Base-by-base conservation (phyloP, 2,329 filamentous ascomycete species). In the Hyphodiscus sp. region DNA sequence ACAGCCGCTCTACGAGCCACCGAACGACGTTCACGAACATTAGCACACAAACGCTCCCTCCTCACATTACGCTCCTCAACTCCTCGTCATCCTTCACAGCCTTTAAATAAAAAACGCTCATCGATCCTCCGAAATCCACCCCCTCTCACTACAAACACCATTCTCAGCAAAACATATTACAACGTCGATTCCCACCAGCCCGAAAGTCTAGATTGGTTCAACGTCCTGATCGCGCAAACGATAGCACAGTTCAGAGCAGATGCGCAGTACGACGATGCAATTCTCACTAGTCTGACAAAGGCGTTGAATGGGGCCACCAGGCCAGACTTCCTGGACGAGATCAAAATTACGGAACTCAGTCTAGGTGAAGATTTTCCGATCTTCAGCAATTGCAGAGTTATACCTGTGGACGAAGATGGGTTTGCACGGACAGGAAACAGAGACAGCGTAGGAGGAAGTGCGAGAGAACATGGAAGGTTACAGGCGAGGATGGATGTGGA, bases 401-500 rank as follows among this genome's bases (percentile, higher is more conserved):
- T 96, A 56, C 90, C 91, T 1, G 89, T 96, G 0, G 86, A 89
- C 63, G 88, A 92, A 62, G 86, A 91, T 69, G 87, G 86, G 1
- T 70, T 85, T 38, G 73, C 85, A 38, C 77, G 75, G 18, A 54
- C 50, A n/a, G 63, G 58, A 13, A 54, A 55, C 42, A 57, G 51
- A 9, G 59, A 53, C 26, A 67, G 62, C 16, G 33, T 38, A 15
- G 73, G 71, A 57, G 53, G 41, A 41, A 53, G 19, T 20, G 56
- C 54, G 42, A 75, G 76, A 33, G 80, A 82, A 50, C 89, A 90
- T 20, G 86, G 86, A 0, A 80, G 91, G 41, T 76, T 99, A 19
- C 94, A 99, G 70, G 94, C 94, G 0, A 78, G 91, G 55, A 95
- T 99, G 89, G 94, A 99, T 70, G 91, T 99, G 38, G 94, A 99